Conservation (phyloP, 306 rosid species). For the Canavalia gladiata region DNA sequence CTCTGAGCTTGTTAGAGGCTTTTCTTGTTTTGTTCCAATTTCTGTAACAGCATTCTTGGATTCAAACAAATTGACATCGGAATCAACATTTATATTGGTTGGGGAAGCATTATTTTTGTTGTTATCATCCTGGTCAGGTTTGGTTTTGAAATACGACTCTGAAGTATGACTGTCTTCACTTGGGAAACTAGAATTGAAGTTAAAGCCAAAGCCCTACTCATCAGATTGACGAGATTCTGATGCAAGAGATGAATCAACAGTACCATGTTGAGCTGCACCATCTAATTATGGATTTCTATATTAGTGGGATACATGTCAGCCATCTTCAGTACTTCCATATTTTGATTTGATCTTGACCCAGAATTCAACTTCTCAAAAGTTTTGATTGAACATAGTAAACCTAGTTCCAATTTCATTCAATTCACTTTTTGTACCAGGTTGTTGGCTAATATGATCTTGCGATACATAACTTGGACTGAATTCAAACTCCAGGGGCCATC, state of each 20-base stretch:
- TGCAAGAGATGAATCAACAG: constrained; percentile 51
- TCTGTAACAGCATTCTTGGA: constrained; percentile 54
- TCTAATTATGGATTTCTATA: constrained; percentile 45
- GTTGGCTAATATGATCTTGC: constrained; percentile 44
- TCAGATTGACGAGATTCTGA: constrained; percentile 56
- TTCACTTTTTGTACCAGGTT: constrained; percentile 45
- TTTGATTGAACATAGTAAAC: constrained; percentile 37
- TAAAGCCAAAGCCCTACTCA: constrained; percentile 58
- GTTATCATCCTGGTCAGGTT: constrained; percentile 47
- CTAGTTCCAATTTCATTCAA: constrained; percentile 46
- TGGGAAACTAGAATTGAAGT: constrained; percentile 56
- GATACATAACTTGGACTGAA: constrained; percentile 53
- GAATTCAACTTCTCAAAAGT: constrained; percentile 64
- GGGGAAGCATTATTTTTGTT: constrained; percentile 49
- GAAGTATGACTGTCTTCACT: constrained; percentile 48
- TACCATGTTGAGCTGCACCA: constrained; percentile 45
- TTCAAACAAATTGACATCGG: constrained; percentile 54
- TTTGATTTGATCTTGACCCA: constrained; percentile 55
- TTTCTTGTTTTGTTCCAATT: constrained; percentile 55
- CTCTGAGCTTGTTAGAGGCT: constrained; percentile 45
- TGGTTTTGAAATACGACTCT: constrained; percentile 49
- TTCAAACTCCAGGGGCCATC: constrained; percentile 65
- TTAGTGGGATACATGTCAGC: constrained; percentile 20
- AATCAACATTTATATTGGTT: constrained; percentile 47
- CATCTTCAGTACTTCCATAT: constrained; percentile 48